A percentile compares a stretch with the other conserved stretches of the same genome.
These are phyloP conservation scores for Kuraishia molischiana DNA, from an alignment of 805 yeast species.

Conservation along the genomic window DNA sequence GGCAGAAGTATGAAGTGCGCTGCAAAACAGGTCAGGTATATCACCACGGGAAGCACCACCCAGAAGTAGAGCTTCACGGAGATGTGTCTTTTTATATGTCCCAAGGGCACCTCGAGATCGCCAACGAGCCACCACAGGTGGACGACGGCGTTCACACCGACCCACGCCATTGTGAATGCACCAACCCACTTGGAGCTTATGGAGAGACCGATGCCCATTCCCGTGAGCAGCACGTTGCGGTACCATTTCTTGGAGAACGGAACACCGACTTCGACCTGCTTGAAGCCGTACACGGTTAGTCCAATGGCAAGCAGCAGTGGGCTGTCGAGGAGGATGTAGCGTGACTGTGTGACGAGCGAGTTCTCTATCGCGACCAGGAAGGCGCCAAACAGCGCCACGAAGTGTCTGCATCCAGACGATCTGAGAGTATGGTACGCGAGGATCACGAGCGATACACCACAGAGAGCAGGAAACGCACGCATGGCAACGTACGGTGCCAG, in stretches of 20 bases:
- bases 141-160: constrained; percentile 34
- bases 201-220: constrained; percentile 41
- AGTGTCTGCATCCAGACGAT: constrained; percentile 40
- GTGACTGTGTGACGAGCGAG: constrained; percentile 51
- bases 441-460: constrained; percentile 44
- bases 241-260: constrained; percentile 46
- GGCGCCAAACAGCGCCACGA: constrained; percentile 40
- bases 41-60: constrained; percentile 41
- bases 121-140: constrained; percentile 65
- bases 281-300: constrained; percentile 39
- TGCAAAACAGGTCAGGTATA: constrained; percentile 49
- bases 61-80: constrained; percentile 29
- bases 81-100: constrained; percentile 28
- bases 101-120: constrained; percentile 42
- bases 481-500: constrained; percentile 39
- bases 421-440: constrained; percentile 47
- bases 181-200: constrained; percentile 68
- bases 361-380: constrained; percentile 50
- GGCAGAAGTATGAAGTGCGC: constrained; percentile 42
- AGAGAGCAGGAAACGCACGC: constrained; percentile 46
- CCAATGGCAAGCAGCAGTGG: constrained; percentile 35
- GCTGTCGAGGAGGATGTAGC: constrained; percentile 38
- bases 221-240: constrained; percentile 35
- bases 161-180: constrained; percentile 55
- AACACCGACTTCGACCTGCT: constrained; percentile 16